These are phyloP conservation scores for Narthecium ossifragum DNA, from an alignment of 106 monocot species.

Conservation along the genomic window DNA sequence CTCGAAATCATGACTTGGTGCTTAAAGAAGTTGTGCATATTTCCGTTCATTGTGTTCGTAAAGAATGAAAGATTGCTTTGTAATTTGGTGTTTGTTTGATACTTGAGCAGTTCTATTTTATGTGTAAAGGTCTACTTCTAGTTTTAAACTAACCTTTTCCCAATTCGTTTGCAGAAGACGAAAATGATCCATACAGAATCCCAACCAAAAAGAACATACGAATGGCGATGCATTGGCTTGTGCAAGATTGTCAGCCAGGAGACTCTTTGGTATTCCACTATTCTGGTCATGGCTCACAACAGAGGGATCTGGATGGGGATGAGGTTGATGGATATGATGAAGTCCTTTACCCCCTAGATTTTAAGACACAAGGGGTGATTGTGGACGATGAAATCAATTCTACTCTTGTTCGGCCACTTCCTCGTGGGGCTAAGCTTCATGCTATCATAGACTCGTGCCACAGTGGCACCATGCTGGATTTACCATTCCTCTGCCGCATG, in stretches of 20 bases:
- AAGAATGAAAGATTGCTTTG: no score
- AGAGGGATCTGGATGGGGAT: conserved; percentile 58
- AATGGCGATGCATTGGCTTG: conserved; percentile 87
- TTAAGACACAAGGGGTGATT: conserved; percentile 84
- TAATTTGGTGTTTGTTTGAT: no score
- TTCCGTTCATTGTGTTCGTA: no score
- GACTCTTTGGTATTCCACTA: conserved; percentile 95
- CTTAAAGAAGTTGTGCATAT: no score
- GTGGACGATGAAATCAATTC: conserved; percentile 95
- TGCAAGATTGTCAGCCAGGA: conserved; percentile 80
- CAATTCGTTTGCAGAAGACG: conserved; percentile 86
- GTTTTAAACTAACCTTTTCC: no score
- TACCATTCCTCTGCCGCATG: conserved; percentile 90
- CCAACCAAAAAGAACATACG: conserved; percentile 81
- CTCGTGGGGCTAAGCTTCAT: conserved; percentile 86
- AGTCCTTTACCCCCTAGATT: conserved; percentile 83
- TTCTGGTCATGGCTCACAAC: conserved; percentile 84
- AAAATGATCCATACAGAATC: conserved; percentile 66
- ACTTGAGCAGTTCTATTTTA: no score
- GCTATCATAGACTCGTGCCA: conserved; percentile 92
- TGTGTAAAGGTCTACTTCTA: no score
- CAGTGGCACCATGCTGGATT: conserved; percentile 86
- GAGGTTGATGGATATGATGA: conserved; percentile 91
- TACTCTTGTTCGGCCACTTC: conserved; percentile 77
- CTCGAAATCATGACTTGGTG: no score